phyloP scores from a whole-genome alignment of 257 asterid genomes.

The Solanum okadae region DNA sequence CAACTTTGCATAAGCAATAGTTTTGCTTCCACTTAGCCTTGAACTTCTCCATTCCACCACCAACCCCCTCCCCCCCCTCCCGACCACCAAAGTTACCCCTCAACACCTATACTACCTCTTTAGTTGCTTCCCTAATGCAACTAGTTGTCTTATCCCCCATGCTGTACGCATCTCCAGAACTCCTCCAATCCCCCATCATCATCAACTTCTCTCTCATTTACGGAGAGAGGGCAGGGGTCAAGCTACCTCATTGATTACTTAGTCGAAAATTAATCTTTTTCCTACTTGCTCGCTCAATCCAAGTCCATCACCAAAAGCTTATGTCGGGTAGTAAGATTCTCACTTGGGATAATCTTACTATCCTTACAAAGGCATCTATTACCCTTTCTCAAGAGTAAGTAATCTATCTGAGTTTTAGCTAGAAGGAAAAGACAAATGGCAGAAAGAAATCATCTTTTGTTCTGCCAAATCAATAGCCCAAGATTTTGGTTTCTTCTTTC shows the following conservation, averaged over 20 bases:
- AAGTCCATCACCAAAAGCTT: neutral
- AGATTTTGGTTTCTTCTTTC: neutral
- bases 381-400: neutral
- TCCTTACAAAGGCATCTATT: neutral
- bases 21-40: neutral
- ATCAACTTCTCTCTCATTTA: neutral
- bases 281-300: neutral
- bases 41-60: neutral
- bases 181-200: neutral
- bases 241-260: neutral
- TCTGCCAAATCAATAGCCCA: neutral
- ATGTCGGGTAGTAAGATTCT: neutral
- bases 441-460: neutral
- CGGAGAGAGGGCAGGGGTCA: neutral
- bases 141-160: neutral
- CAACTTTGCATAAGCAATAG: neutral
- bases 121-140: neutral
- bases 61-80: neutral
- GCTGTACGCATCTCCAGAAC: neutral
- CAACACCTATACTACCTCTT: neutral
- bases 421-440: neutral
- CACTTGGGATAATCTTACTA: neutral
- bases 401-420: neutral
- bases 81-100: neutral
- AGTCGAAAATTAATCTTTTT: neutral